phyloP scores from a whole-genome alignment of 176 grass and related monocot genomes.

The Paspalum notatum region DNA sequence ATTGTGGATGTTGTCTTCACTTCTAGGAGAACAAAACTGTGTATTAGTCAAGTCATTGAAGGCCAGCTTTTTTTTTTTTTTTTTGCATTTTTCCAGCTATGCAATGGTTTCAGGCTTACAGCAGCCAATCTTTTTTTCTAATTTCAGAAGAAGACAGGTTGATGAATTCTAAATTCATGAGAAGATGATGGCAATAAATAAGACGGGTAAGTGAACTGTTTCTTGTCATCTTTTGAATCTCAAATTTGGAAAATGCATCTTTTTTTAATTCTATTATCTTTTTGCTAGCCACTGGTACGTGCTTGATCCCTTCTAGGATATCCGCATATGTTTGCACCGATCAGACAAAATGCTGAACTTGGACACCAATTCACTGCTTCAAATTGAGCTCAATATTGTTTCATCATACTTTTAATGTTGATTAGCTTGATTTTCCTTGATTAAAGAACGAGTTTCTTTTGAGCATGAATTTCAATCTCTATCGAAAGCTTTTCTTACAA shows the following conservation, averaged over 20 bases:
- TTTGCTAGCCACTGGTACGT: slow-evolving; percentile 10
- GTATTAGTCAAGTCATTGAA: not conserved
- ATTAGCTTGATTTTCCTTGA: not conserved
- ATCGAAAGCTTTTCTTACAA: not conserved
- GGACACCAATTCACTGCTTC: slow-evolving; percentile 83
- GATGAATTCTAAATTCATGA: slow-evolving; percentile 93
- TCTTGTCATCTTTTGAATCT: slow-evolving; percentile 1
- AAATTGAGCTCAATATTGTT: slow-evolving; percentile 96
- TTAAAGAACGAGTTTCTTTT: not conserved
- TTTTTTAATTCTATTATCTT: not conserved
- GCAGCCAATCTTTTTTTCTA: not conserved
- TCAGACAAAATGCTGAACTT: slow-evolving; percentile 98
- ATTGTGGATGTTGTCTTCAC: no score
- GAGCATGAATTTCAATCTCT: not conserved
- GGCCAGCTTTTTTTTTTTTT: not conserved
- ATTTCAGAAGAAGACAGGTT: slow-evolving; percentile 79
- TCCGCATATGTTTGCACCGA: slow-evolving; percentile 89
- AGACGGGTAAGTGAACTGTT: slow-evolving; percentile 59
- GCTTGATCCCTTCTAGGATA: slow-evolving; percentile 63
- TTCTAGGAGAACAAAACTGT: not conserved
- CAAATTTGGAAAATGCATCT: not conserved
- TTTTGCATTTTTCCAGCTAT: not conserved
- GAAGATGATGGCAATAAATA: slow-evolving; percentile 76
- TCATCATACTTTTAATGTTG: slow-evolving; percentile 67
- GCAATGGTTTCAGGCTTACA: not conserved